phyloP scores from a whole-genome alignment of 2,329 filamentous ascomycete species.

The Lachnellula arida region DNA sequence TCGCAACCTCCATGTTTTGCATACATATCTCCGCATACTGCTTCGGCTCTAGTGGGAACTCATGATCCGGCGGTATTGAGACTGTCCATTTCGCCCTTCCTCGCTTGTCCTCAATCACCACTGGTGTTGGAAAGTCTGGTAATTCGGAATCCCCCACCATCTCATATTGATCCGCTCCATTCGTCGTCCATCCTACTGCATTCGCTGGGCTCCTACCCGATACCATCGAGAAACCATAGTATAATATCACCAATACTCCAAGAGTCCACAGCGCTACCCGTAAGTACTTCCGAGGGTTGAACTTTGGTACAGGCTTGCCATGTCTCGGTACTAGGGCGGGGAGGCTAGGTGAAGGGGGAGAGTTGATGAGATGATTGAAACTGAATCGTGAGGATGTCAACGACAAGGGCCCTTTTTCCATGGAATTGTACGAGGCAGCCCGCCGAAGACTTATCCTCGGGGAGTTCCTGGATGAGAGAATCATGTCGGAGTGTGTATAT shows the following conservation, averaged over 20 bases:
- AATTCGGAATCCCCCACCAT: slow-evolving; percentile 61
- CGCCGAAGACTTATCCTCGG: slow-evolving; percentile 56
- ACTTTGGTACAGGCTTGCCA: slow-evolving; percentile 52
- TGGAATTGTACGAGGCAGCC: slow-evolving; percentile 51
- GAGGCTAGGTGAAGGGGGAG: slow-evolving; percentile 65
- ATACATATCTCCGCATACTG: slow-evolving; percentile 68
- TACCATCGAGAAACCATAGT: slow-evolving; percentile 39
- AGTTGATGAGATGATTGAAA: slow-evolving; percentile 64
- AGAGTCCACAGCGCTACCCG: slow-evolving; percentile 46
- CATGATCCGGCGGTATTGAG: slow-evolving; percentile 62
- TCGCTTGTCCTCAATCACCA: slow-evolving; percentile 61
- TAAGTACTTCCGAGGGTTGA: slow-evolving; percentile 21
- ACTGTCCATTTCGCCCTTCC: slow-evolving; percentile 74
- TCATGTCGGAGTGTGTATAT: slow-evolving; percentile 35
- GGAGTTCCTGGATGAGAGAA: slow-evolving; percentile 32
- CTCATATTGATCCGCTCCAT: slow-evolving; percentile 51
- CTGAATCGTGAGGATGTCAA: slow-evolving; percentile 59
- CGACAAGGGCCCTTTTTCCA: slow-evolving; percentile 50
- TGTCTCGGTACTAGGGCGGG: slow-evolving; percentile 63
- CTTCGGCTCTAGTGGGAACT: slow-evolving; percentile 61
- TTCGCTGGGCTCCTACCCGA: slow-evolving; percentile 30
- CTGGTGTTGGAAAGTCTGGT: slow-evolving; percentile 68
- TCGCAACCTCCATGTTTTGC: slow-evolving; percentile 61
- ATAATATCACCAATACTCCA: slow-evolving; percentile 47
- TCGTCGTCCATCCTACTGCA: slow-evolving; percentile 37